These are phyloP conservation scores for Blastomyces gilchristii DNA, from an alignment of 2,329 filamentous ascomycete genomes.

Conservation along the genomic window DNA sequence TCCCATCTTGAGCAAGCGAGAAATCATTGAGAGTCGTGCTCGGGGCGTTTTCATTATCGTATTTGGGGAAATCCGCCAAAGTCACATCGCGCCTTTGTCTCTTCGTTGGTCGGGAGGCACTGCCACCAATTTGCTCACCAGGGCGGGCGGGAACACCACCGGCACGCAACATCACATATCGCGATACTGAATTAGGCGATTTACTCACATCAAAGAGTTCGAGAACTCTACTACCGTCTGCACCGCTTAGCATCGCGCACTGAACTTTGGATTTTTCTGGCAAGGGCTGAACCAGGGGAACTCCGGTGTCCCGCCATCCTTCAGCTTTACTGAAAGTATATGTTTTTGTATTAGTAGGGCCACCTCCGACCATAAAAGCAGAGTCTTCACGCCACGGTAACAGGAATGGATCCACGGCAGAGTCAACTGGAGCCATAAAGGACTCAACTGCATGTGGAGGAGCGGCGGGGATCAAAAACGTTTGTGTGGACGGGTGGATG, in stretches of 20 bases:
- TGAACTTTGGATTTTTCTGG: slow-evolving; percentile 50
- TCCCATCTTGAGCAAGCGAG: slow-evolving; percentile 56
- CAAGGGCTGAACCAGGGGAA: slow-evolving; percentile 52
- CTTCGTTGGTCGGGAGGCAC: slow-evolving; percentile 16
- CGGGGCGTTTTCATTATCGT: slow-evolving; percentile 66
- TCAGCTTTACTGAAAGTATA: slow-evolving; percentile 57
- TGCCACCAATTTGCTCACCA: slow-evolving; percentile 40
- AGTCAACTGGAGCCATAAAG: slow-evolving; percentile 48
- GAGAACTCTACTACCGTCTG: slow-evolving; percentile 67
- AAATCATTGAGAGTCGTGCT: slow-evolving; percentile 54
- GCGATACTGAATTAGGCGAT: slow-evolving; percentile 64
- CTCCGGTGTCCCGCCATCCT: slow-evolving; percentile 59
- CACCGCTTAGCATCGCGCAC: slow-evolving; percentile 56
- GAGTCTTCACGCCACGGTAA: slow-evolving; percentile 62
- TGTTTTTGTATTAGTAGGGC: slow-evolving; percentile 53
- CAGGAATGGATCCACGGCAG: slow-evolving; percentile 59
- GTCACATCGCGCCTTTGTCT: slow-evolving; percentile 46
- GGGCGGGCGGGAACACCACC: slow-evolving; percentile 44
- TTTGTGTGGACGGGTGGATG: slow-evolving; percentile 54
- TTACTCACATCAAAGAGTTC: slow-evolving; percentile 66
- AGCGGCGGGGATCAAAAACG: slow-evolving; percentile 60
- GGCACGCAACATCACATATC: slow-evolving; percentile 55
- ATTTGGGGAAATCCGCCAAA: slow-evolving; percentile 59
- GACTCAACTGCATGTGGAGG: slow-evolving; percentile 55
- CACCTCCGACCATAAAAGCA: slow-evolving; percentile 66